Conservation (phyloP, 805 yeast species). For the Cyberlindnera euphorbiiphila region DNA sequence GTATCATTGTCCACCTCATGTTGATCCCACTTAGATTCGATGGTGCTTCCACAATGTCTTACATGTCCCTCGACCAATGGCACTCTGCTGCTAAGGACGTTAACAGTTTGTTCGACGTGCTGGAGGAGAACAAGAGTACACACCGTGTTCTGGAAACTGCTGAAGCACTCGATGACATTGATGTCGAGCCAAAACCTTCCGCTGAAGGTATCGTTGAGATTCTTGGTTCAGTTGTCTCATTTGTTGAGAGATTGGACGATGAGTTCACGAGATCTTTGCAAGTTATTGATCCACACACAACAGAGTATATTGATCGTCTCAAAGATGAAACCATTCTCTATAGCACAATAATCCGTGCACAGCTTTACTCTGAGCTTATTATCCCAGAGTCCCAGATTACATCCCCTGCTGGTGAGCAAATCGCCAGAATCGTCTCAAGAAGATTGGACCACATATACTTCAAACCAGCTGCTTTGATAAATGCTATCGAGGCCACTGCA, state of each 20-base stretch:
- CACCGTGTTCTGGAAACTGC: constrained; percentile 81
- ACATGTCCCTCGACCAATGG: constrained; percentile 83
- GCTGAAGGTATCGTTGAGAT: constrained; percentile 67
- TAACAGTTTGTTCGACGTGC: constrained; percentile 54
- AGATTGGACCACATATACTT: constrained; percentile 91
- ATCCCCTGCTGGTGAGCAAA: constrained; percentile 38
- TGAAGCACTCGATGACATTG: constrained; percentile 62
- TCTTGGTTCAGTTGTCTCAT: constrained; percentile 79
- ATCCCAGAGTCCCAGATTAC: constrained; percentile 38
- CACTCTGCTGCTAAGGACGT: constrained; percentile 61
- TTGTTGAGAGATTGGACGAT: constrained; percentile 91
- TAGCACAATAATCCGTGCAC: constrained; percentile 75
- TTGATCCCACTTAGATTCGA: constrained; percentile 89
- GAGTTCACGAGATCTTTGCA: constrained; percentile 88
- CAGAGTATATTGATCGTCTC: constrained; percentile 86
- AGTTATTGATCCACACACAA: constrained; percentile 89
- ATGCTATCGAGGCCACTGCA: constrained; percentile 65
- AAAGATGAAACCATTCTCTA: constrained; percentile 81
- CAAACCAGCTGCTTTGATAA: constrained; percentile 77
- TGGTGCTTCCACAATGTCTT: constrained; percentile 58
- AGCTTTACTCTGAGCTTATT: constrained; percentile 73
- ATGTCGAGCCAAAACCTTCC: constrained; percentile 61
- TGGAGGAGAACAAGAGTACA: constrained; percentile 54
- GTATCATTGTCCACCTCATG: constrained; percentile 71
- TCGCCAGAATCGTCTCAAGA: constrained; percentile 72